phyloP scores from a whole-genome alignment of 495 filamentous ascomycete species.

The Penicillium flavigenum region DNA sequence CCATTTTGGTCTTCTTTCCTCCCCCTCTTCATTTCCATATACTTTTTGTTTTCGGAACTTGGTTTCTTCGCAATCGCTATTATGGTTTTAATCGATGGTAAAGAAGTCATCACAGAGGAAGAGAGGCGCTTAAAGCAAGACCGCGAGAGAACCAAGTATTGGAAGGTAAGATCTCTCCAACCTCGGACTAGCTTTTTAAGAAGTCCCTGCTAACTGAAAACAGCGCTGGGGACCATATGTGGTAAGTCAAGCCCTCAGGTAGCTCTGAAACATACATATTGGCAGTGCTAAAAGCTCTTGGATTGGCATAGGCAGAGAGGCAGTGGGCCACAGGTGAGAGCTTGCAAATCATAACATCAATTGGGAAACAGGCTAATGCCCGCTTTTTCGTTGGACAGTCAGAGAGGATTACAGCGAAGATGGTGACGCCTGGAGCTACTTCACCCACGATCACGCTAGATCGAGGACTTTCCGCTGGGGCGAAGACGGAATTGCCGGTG shows the following conservation, averaged over 20 bases:
- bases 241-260: not conserved
- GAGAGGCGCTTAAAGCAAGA: conserved; percentile 88
- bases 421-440: conserved; percentile 97
- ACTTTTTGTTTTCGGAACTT: conserved; percentile 5
- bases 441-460: conserved; percentile 86
- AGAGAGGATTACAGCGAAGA: conserved; percentile 88
- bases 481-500: conserved; percentile 94
- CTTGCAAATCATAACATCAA: conserved; percentile 34
- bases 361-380: conserved; percentile 23
- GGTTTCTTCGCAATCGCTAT: conserved; percentile 4
- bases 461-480: conserved; percentile 91
- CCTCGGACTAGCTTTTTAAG: not conserved
- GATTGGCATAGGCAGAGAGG: conserved; percentile 46
- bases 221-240: conserved; percentile 76
- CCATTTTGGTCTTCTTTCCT: not conserved
- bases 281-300: not conserved
- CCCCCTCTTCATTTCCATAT: not conserved
- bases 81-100: conserved; percentile 87
- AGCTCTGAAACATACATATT: not conserved
- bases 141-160: conserved; percentile 58
- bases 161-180: conserved; percentile 6
- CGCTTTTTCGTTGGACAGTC: conserved; percentile 51
- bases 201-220: not conserved
- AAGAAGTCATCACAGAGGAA: conserved; percentile 81
- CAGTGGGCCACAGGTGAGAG: conserved; percentile 81